Evolutionary conservation across 352 stramenopile genomes (phyloP).

Genomic region (Phytophthora boehmeriae): DNA sequence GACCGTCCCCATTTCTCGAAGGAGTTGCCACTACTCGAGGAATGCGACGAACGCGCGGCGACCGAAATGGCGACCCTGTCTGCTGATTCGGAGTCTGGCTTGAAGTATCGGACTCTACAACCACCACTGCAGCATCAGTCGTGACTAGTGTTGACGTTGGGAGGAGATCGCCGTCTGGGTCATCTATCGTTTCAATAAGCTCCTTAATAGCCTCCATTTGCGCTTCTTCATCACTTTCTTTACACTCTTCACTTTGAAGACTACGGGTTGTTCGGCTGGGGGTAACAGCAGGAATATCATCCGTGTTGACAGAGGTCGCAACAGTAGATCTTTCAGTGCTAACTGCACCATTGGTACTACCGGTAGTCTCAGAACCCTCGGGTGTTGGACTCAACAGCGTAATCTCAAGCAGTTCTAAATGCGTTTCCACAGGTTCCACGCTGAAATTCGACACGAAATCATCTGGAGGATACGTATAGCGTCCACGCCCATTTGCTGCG

Average conservation of each 20-base stretch:
- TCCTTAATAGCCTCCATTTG: slow-evolving; percentile 11
- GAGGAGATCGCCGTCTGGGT: neutral
- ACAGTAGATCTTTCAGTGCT: slow-evolving; percentile 4
- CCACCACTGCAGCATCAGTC: slow-evolving; percentile 4
- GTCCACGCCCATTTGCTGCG: slow-evolving; percentile 24
- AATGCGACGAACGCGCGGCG: slow-evolving; percentile 29
- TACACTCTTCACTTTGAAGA: slow-evolving; percentile 26
- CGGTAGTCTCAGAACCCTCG: slow-evolving; percentile 2
- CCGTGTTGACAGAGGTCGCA: neutral
- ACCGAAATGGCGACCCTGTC: slow-evolving; percentile 14
- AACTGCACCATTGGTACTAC: slow-evolving; percentile 5
- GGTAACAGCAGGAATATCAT: neutral
- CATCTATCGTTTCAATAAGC: slow-evolving; percentile 9
- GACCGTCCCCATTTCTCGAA: slow-evolving; percentile 3
- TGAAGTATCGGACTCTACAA: slow-evolving; percentile 17
- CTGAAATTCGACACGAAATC: slow-evolving; percentile 59
- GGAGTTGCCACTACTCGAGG: slow-evolving; percentile 31
- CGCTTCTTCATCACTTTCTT: slow-evolving; percentile 21
- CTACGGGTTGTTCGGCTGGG: neutral
- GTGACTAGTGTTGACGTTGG: slow-evolving; percentile 16
- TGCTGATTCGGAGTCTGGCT: slow-evolving; percentile 33
- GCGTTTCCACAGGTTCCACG: slow-evolving; percentile 39
- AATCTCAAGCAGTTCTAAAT: slow-evolving; percentile 36
- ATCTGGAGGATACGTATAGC: slow-evolving; percentile 56
- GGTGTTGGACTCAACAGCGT: slow-evolving; percentile 19